Evolutionary conservation across 2,329 filamentous ascomycete species (phyloP).

Genomic region (Cladophialophora immunda): DNA sequence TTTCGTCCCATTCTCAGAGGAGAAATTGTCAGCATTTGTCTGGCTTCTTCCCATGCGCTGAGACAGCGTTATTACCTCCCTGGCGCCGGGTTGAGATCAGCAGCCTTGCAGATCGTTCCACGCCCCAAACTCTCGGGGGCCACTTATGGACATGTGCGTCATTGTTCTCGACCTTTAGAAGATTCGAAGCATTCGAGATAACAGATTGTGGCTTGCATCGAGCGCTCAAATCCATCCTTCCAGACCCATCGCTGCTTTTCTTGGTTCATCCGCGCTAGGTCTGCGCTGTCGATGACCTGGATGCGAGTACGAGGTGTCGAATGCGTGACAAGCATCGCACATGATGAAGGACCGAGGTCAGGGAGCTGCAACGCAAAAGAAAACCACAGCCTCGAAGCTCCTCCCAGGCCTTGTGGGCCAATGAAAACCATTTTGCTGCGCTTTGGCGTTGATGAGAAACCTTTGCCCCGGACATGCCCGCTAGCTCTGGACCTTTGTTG

Average conservation of each 20-base stretch:
- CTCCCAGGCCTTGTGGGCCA: neutral
- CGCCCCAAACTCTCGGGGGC: neutral
- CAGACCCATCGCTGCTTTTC: neutral
- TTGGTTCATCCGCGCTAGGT: neutral
- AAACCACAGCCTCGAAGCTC: neutral
- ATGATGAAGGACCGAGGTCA: neutral
- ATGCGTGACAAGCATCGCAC: neutral
- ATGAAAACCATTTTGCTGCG: neutral
- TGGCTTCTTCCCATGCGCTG: neutral
- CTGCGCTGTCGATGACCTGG: neutral
- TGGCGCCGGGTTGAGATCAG: neutral
- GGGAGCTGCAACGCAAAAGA: neutral
- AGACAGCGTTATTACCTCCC: neutral
- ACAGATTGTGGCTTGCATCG: conserved; percentile 21
- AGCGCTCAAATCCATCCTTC: conserved; percentile 19
- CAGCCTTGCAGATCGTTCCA: conserved; percentile 4
- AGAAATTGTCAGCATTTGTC: conserved; percentile 17
- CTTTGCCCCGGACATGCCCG: conserved; percentile 13
- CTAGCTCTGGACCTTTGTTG: conserved; percentile 7
- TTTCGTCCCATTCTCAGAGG: neutral
- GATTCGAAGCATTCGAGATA: conserved; percentile 11
- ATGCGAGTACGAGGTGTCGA: neutral
- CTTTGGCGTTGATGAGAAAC: neutral
- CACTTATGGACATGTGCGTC: conserved; percentile 16
- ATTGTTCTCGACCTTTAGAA: conserved; percentile 9